A percentile compares a stretch with the other conserved stretches of the same genome.
phyloP scores from a whole-genome alignment of 2,329 filamentous ascomycete species.

The Colletotrichum scovillei region DNA sequence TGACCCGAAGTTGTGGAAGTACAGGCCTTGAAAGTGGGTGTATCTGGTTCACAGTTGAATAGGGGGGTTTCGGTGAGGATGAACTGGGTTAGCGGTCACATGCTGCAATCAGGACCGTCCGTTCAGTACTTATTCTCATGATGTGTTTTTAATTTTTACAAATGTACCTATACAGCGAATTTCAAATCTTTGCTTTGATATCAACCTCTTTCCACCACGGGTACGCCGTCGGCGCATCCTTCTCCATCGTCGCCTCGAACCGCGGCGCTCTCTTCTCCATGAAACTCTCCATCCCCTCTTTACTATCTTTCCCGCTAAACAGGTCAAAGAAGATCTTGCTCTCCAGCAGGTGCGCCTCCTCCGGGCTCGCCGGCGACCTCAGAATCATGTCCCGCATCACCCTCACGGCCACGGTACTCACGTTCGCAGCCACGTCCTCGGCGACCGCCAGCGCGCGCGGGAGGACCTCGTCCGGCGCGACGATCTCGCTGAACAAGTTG shows the following conservation, averaged over 20 bases:
- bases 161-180: background rate
- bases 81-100: background rate
- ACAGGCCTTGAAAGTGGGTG: slow-evolving; percentile 40
- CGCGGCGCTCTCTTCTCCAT: slow-evolving; percentile 73
- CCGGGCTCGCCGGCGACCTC: slow-evolving; percentile 63
- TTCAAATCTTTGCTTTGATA: slow-evolving; percentile 41
- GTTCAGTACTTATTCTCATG: background rate
- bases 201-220: slow-evolving; percentile 74
- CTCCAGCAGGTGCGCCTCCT: slow-evolving; percentile 78
- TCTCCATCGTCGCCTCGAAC: slow-evolving; percentile 70
- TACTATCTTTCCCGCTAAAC: slow-evolving; percentile 68
- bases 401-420: slow-evolving; percentile 71
- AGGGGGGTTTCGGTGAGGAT: no score
- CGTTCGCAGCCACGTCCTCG: slow-evolving; percentile 73
- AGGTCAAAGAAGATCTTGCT: slow-evolving; percentile 71
- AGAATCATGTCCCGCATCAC: slow-evolving; percentile 81
- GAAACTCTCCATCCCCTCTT: slow-evolving; percentile 76
- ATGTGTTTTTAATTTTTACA: background rate
- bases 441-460: slow-evolving; percentile 74
- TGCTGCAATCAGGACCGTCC: background rate
- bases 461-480: slow-evolving; percentile 71
- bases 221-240: slow-evolving; percentile 68
- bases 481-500: slow-evolving; percentile 74
- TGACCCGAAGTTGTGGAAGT: slow-evolving; percentile 69
- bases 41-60: background rate